Evolutionary conservation across 75 land plant genomes (phyloP).

Genomic region (Picea sitchensis): DNA sequence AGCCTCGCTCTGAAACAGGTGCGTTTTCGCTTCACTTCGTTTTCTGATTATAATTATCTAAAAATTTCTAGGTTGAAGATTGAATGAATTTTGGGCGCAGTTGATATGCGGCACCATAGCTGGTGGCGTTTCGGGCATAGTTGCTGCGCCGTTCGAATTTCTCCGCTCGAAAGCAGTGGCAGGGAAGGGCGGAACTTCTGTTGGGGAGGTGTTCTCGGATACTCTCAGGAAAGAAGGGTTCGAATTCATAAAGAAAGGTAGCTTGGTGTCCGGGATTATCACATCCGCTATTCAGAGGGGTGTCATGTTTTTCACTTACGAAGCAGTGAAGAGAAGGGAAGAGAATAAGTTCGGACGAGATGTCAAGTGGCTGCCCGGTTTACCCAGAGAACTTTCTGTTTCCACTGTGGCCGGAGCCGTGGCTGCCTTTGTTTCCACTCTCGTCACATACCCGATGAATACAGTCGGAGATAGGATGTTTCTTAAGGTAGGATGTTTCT

Average conservation of each 20-base stretch:
- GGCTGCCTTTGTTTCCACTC: conserved; percentile 27
- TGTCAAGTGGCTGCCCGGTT: conserved; percentile 28
- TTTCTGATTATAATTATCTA: neutral
- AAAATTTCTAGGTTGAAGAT: neutral
- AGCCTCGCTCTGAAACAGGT: conserved; percentile 42
- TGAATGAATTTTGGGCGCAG: conserved; percentile 11
- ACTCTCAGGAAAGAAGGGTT: conserved; percentile 21
- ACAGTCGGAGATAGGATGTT: conserved; percentile 22
- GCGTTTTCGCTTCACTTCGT: neutral
- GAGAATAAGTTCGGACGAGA: conserved; percentile 19
- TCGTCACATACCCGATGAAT: conserved; percentile 26
- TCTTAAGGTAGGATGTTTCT: conserved; percentile 19
- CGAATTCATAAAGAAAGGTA: conserved; percentile 10
- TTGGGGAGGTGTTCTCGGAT: conserved; percentile 18
- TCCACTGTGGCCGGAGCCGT: conserved; percentile 35
- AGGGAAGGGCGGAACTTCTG: conserved; percentile 29
- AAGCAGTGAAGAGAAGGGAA: conserved; percentile 37
- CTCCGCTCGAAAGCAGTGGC: conserved; percentile 32
- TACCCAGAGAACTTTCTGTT: conserved; percentile 22
- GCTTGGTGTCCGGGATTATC: conserved; percentile 11
- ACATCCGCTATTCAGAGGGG: conserved; percentile 25
- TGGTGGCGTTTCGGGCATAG: conserved; percentile 31
- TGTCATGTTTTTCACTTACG: conserved; percentile 34
- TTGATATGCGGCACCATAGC: conserved; percentile 36
- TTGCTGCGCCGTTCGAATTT: conserved; percentile 26